Evolutionary conservation across 2,329 filamentous ascomycete species (phyloP), one percentile per base, ranked within the genome.

Genomic region (Pseudogymnoascus sp.): DNA sequence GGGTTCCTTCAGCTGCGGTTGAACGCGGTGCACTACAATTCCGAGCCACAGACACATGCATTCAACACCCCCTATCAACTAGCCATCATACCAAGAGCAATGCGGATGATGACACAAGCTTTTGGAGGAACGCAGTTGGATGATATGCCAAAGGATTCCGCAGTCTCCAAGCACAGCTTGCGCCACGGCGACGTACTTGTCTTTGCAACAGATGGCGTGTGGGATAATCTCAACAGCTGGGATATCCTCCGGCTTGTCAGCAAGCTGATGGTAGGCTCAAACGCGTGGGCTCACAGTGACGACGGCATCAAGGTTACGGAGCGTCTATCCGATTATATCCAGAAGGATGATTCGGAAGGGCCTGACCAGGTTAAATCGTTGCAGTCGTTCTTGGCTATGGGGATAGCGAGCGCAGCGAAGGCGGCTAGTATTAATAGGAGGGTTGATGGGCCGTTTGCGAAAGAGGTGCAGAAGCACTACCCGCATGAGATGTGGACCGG

Each of bases 11-110:
- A 96, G 65, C 80, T 97, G 64, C 86, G 92, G 12, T 83, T 91
- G 25, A 95, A 93, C 68, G 91, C 89, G 12, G 90, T 99, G 33
- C 88, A 94, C 73, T 84, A 88, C 62, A 88, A 86, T 71, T 96
- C 92, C 1, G 84, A 87, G 58, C 89, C 91, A 23, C 94, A 99
- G 75, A 97, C 92, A 0, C 94, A 99, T 74, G 92, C 88, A 45
- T 99, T 99, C 82, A 99, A 99, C 75, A 97, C 94, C 0, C 94
- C 94, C 0, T 99, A 90, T 72, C 94, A 99, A 75, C 83, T 99
- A 41, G 93, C 91, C 61, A 86, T 96, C 61, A 87, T 97, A 6
- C 93, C 94, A 0, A 84, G 88, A 3, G 85, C 84, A 68, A 87
- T 96, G 76, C 83, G 91, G 62, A 84, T 86, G 22, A 90, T 94